A percentile compares a stretch with the other conserved stretches of the same genome.
Conservation (phyloP, 805 yeast genomes). For the Wickerhamiella lipophila region DNA sequence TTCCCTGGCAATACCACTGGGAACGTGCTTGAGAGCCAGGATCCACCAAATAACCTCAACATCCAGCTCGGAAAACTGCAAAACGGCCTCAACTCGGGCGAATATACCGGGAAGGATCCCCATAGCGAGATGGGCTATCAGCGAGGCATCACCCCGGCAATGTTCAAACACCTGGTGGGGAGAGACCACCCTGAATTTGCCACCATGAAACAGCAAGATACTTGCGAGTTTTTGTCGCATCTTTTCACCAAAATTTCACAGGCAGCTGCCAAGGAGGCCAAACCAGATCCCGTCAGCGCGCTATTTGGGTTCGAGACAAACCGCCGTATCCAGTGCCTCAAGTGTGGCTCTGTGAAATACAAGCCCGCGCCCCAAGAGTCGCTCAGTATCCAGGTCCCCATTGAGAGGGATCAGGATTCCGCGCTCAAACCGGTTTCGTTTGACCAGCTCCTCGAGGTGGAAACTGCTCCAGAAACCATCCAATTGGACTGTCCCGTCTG, state of each 20-base stretch:
- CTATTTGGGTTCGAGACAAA: constrained; percentile 53
- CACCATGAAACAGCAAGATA: constrained; percentile 87
- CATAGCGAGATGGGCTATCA: constrained; percentile 37
- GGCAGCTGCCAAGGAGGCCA: constrained; percentile 15
- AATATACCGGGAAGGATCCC: constrained; percentile 46
- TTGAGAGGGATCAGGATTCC: constrained; percentile 34
- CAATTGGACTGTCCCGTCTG: constrained; percentile 44
- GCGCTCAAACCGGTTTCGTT: constrained; percentile 40
- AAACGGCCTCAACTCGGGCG: constrained; percentile 65
- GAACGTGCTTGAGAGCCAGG: constrained; percentile 29
- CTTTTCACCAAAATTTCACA: constrained; percentile 46
- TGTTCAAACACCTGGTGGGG: constrained; percentile 68
- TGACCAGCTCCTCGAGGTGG: constrained; percentile 35
- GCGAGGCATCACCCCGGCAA: constrained; percentile 61
- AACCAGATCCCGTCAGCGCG: constrained; percentile 35
- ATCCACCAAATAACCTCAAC: constrained; percentile 48
- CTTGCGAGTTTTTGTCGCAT: constrained; percentile 73
- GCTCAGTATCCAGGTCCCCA: constrained; percentile 47
- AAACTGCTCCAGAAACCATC: constrained; percentile 39
- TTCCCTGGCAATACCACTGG: constrained; percentile 20
- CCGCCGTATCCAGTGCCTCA: constrained; percentile 45
- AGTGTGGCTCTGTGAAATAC: constrained; percentile 51
- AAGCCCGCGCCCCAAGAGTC: constrained; percentile 46
- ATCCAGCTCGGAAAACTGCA: constrained; percentile 68
- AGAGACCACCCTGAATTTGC: constrained; percentile 68